These are phyloP conservation scores for Mycena vitilis DNA, from an alignment of 768 basidiomycete genomes.

Conservation along the genomic window DNA sequence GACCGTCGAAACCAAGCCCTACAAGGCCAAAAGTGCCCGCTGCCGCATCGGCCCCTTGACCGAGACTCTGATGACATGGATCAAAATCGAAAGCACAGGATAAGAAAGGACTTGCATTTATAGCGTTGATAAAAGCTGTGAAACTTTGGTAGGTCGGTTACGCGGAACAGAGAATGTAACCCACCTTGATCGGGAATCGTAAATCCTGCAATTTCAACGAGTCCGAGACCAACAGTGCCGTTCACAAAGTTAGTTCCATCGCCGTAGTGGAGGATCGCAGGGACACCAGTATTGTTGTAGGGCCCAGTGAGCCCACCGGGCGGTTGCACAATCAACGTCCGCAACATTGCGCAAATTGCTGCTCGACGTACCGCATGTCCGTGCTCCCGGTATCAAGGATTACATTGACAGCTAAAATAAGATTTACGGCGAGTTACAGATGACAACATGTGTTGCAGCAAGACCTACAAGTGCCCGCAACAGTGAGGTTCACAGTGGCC, in stretches of 20 bases:
- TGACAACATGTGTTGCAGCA: not conserved
- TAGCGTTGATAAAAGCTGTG: constrained; percentile 47
- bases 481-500: constrained; percentile 33
- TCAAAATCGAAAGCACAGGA: not conserved
- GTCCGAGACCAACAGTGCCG: constrained; percentile 48
- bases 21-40: constrained; percentile 48
- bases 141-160: not conserved
- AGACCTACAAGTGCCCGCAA: constrained; percentile 30
- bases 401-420: constrained; percentile 42
- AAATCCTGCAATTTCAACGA: constrained; percentile 46
- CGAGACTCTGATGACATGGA: constrained; percentile 23
- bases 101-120: constrained; percentile 18
- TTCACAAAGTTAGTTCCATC: constrained; percentile 49
- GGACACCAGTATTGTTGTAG: constrained; percentile 48
- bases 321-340: constrained; percentile 41
- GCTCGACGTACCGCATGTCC: constrained; percentile 47
- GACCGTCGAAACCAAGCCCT: constrained; percentile 49
- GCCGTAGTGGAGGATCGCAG: constrained; percentile 45
- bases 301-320: constrained; percentile 44
- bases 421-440: not conserved
- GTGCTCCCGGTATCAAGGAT: constrained; percentile 55
- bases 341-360: not conserved
- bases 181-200: constrained; percentile 41
- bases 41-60: constrained; percentile 15
- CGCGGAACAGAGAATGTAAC: not conserved